A percentile compares a stretch with the other conserved stretches of the same genome.
phyloP scores from a whole-genome alignment of 805 yeast genomes.

The Saturnispora halmiae region DNA sequence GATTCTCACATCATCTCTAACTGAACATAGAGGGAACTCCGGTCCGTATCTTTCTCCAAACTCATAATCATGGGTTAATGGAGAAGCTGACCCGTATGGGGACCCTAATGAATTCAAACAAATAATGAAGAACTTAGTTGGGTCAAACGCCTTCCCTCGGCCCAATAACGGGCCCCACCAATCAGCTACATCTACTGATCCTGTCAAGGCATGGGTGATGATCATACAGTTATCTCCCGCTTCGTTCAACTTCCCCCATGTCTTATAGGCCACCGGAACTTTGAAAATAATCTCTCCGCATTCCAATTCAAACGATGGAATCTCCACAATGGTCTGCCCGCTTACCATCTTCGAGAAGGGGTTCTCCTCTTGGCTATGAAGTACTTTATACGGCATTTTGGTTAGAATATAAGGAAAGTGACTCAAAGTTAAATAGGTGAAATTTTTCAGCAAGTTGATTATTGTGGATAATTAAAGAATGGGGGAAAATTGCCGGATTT shows the following conservation, averaged over 20 bases:
- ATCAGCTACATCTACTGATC: conserved; percentile 89
- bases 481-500: neutral
- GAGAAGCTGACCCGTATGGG: conserved; percentile 94
- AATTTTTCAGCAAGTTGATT: neutral
- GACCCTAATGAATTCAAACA: conserved; percentile 93
- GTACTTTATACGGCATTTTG: conserved; percentile 28
- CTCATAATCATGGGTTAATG: conserved; percentile 69
- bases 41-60: conserved; percentile 83
- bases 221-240: conserved; percentile 68
- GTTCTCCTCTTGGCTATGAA: conserved; percentile 47
- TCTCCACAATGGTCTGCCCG: conserved; percentile 67
- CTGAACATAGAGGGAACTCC: conserved; percentile 85
- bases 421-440: neutral
- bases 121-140: conserved; percentile 72
- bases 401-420: neutral
- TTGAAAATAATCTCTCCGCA: conserved; percentile 65
- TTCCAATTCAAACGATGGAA: conserved; percentile 69
- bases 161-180: conserved; percentile 99
- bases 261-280: conserved; percentile 90
- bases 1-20: conserved; percentile 82
- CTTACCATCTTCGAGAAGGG: conserved; percentile 62
- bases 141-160: conserved; percentile 79
- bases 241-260: conserved; percentile 83
- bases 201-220: conserved; percentile 94
- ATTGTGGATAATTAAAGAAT: neutral